Evolutionary conservation across 306 rosid species (phyloP), one percentile per base, ranked within the genome.

Genomic region (Cucurbita ficifolia): DNA sequence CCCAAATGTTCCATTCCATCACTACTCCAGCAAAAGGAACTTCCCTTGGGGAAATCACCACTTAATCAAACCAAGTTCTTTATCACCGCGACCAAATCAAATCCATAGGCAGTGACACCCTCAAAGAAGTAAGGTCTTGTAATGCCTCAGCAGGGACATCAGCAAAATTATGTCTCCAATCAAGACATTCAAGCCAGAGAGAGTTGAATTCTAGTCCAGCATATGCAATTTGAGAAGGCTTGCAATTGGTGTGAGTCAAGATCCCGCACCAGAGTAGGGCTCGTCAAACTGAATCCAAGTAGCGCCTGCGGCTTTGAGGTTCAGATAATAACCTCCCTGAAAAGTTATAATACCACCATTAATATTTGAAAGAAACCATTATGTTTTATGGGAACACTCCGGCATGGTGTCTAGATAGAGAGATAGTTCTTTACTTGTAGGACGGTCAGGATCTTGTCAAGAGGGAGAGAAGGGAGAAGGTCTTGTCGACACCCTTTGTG

Each of bases 1-100:
- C 90, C 97, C 97, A 90, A 74, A 87, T 88, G 73, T 90, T 90
- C 78, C 97, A n/a, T 86, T 65, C 95, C 97, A 81, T 90, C 97
- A 90, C 95, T 70, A 90, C 85, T 60, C 97, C 95, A 81, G 97
- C 97, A 79, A 90, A 24, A 90, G 86, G 73, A 73, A 78, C 72
- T 90, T 90, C 33, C 95, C 18, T 84, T 55, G 52, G 97, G 97
- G 78, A 88, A 90, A 68, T 81, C 92, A 56, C 76, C 82, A n/a
- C 81, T 88, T 87, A 75, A 90, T 87, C 81, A 90, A 85, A 71
- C 81, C 89, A 76, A 85, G 84, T 65, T 90, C 86, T 86, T 90
- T 82, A 51, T 84, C 73, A 74, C 96, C 96, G 53, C 95, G 90
- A 90, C 90, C 78, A 90, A 82, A 82, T 87, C 96, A 82, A 90